Conservation (phyloP, 176 grass and related monocot genomes). For the Echinochloa phyllopogon region DNA sequence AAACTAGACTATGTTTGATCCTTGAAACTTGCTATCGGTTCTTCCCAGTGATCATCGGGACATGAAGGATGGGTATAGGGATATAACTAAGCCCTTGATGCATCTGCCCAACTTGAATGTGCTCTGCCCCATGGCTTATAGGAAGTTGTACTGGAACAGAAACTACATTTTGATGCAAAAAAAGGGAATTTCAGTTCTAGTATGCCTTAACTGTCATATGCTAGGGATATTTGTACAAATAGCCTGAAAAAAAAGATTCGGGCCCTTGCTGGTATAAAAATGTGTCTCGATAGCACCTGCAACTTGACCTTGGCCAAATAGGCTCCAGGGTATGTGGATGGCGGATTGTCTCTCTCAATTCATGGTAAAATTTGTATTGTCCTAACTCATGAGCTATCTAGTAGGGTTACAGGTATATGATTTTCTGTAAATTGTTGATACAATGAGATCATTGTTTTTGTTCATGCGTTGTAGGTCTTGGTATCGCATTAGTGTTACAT, state of each 20-base stretch:
- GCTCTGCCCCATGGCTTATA: neutral
- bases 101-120: neutral
- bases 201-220: neutral
- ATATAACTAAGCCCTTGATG: neutral
- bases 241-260: neutral
- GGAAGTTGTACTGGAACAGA: neutral
- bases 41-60: neutral
- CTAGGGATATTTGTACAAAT: conserved; percentile 4
- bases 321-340: neutral
- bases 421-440: conserved; percentile 28
- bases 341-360: neutral
- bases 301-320: conserved; percentile 21
- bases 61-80: neutral
- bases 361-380: neutral
- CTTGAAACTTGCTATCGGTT: conserved; percentile 17
- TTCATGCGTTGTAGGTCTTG: conserved; percentile 21
- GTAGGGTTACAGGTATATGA: conserved; percentile 13
- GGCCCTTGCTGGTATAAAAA: neutral
- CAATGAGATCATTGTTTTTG: neutral
- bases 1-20: neutral
- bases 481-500: neutral
- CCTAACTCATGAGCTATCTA: neutral
- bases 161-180: conserved; percentile 8
- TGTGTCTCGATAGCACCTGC: conserved; percentile 1
- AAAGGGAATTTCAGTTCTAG: neutral